Base-by-base conservation (phyloP, 2,329 filamentous ascomycete species). In the Remersonia thermophila region DNA sequence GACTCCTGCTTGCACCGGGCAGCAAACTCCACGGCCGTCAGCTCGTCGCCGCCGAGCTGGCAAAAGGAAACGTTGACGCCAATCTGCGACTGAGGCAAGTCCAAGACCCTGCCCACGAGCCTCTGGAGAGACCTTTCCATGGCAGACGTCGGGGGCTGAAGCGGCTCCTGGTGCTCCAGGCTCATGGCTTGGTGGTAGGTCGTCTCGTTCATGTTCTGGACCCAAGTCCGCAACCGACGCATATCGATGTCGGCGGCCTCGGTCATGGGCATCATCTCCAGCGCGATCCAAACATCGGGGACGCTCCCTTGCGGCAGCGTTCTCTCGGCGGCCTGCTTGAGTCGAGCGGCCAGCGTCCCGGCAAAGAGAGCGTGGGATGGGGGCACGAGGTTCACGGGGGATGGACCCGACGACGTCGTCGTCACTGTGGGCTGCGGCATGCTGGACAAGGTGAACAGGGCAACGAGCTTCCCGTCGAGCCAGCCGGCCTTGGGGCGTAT, bases 171-270 rank as follows among this genome's bases (percentile, higher is more conserved):
- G 7, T 54, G 55, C 16, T 62, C 57, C 14, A 68, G 51, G 32
- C 57, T 58, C 51, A 66, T 57, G 29, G 70, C 62, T 32, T 62
- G 62, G 29, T 59, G 56, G 44, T 68, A 62, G 16, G 58, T 43
- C 18, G 62, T 56, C 35, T 68, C 60, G 40, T 66, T 65, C 32
- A 66, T 60, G 42, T 71, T 71, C 50, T 71, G 67, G 17, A 63
- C 62, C 69, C 69, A 72, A 3, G 65, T 69, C 39, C 68, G 66
- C 30, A 72, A 45, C 38, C 56, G 58, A 23, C 66, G 56, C 29
- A 59, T 54, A 45, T 70, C 57, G 33, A 60, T 51, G 14, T 57
- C 52, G 11, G 61, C 62, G 10, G 53, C 45, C 1, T 55, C 52
- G 32, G 57, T 57, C n/a, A 60, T 35, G 6, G 66, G 65, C 57